These are phyloP conservation scores for Eimeria acervulina DNA, from an alignment of 169 alveolate species.

Conservation along the genomic window DNA sequence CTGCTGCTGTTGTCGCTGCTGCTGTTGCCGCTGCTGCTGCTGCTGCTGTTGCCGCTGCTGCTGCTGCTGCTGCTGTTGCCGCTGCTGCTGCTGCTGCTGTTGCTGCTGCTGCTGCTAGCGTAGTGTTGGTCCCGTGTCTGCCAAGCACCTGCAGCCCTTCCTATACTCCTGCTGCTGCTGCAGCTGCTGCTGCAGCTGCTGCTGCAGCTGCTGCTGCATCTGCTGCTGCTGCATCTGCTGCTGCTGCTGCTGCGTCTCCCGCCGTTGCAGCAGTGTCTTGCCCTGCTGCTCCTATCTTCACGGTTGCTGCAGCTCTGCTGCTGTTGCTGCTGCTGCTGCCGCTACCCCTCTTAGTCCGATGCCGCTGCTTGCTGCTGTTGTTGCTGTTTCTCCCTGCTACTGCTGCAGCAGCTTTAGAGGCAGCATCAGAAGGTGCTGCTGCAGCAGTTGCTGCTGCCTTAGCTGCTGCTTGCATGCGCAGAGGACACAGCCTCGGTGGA, in stretches of 20 bases:
- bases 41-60: not conserved
- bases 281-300: not conserved
- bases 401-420: too few relatives aligned
- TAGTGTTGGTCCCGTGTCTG: too few relatives aligned
- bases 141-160: not conserved
- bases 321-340: not conserved
- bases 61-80: conserved; percentile 15
- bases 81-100: not conserved
- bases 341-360: too few relatives aligned
- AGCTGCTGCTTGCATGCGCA: not conserved
- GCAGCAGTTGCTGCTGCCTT: not conserved
- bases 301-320: not conserved
- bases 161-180: not conserved
- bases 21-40: not conserved
- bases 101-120: not conserved
- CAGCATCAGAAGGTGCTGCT: too few relatives aligned
- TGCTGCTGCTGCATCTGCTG: not conserved
- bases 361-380: too few relatives aligned
- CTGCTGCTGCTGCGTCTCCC: not conserved
- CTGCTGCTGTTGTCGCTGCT: conserved; percentile 20
- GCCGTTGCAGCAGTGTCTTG: too few relatives aligned
- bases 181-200: not conserved
- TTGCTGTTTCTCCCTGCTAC: too few relatives aligned
- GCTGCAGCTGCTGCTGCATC: not conserved
- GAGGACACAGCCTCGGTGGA: too few relatives aligned